Base-by-base conservation (phyloP, 2,329 filamentous ascomycete genomes). In the Juglanconis juglandina region DNA sequence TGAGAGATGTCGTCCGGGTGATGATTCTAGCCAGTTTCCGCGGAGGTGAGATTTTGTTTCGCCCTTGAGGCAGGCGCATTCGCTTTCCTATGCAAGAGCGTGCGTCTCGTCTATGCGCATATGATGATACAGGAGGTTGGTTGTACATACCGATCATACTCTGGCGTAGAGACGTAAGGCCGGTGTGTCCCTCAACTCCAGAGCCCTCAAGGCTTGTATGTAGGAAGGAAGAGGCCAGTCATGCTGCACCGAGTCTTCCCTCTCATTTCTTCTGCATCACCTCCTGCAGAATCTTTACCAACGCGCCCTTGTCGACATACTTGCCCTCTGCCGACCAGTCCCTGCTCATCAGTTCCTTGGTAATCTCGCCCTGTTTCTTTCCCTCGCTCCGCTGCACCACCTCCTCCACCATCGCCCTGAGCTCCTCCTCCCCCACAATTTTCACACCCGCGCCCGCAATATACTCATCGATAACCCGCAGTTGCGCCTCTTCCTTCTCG, bases 401-500 rank as follows among this genome's bases (percentile, higher is more conserved):
- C 35, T 74, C 75, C 58, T 75, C 72, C 17, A 90, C 81, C 10
- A 84, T 68, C 3, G 70, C 71, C 68, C 77, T 77, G 24, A 93
- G 76, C 70, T 91, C 82, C 5, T 82, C 83, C 63, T 82, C 79
- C 2, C 77, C 73, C 56, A 91, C 67, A 11, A 79, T 81, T 72
- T 86, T 77, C 11, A 91, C 81, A 7, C 81, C 82, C 65, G 84
- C 85, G 62, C 75, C 77, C 7, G 79, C 78, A 4, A 84, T 77
- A 72, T 91, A 92, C 67, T 86, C 86, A 44, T 87, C 79, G 67
- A 92, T 70, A 2, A 94, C 80, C 37, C 74, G 74, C 53, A 88
- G 76, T 74, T 93, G 88, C 10, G 76, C 77, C 63, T 85, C 77
- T 76, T 94, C 90, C 75, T 89, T 90, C 59, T 86, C 83, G 0